phyloP scores from a whole-genome alignment of 306 rosid species.

The Citrullus mucosospermus region DNA sequence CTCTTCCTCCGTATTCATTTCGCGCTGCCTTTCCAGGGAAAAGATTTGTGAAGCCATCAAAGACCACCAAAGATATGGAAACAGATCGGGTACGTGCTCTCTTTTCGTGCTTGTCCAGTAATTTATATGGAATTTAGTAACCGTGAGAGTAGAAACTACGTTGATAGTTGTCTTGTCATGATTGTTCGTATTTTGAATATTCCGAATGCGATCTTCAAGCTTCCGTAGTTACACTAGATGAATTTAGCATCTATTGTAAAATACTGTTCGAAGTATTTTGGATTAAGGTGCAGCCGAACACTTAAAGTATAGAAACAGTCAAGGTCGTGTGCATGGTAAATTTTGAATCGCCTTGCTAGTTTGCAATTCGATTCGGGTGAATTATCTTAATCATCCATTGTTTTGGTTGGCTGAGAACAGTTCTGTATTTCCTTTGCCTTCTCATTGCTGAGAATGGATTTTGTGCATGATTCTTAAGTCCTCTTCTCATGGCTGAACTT shows the following conservation, averaged over 20 bases:
- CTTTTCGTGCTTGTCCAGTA: not conserved
- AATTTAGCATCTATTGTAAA: not conserved
- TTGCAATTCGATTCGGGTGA: not conserved
- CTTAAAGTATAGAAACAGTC: not conserved
- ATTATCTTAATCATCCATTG: not conserved
- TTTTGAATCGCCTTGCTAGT: not conserved
- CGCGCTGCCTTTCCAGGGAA: constrained; percentile 27
- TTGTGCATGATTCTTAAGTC: not conserved
- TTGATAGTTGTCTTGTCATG: not conserved
- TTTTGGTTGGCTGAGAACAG: not conserved
- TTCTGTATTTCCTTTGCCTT: not conserved
- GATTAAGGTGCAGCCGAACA: not conserved
- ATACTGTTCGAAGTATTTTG: not conserved
- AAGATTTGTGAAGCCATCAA: constrained; percentile 60
- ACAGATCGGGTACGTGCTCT: constrained; percentile 53
- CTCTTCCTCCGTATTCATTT: not conserved
- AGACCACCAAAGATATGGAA: constrained; percentile 63
- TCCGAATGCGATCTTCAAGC: not conserved
- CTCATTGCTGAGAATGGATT: not conserved
- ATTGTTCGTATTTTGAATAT: not conserved
- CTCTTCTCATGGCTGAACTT: not conserved
- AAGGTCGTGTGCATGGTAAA: not conserved
- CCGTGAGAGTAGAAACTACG: not conserved
- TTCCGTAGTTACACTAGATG: not conserved
- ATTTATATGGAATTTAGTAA: not conserved